phyloP scores from a whole-genome alignment of 2,329 filamentous ascomycete genomes.

The Xylaria polymorpha region DNA sequence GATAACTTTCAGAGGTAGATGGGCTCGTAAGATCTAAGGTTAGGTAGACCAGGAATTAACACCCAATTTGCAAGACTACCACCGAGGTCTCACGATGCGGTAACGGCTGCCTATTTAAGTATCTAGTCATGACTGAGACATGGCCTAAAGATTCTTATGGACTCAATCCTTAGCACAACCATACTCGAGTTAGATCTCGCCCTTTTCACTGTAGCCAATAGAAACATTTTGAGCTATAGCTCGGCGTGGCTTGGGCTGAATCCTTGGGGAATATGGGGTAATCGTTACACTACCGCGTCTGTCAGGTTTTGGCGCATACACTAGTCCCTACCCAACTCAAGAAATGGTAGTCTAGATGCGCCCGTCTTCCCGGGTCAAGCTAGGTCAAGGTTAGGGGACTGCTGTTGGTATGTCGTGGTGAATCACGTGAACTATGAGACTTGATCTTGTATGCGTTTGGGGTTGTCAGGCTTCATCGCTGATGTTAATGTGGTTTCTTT shows the following conservation, averaged over 20 bases:
- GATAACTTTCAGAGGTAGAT: neutral
- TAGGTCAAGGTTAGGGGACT: neutral
- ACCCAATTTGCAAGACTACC: neutral
- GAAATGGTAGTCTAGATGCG: neutral
- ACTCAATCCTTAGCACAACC: neutral
- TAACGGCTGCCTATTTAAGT: neutral
- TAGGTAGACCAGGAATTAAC: neutral
- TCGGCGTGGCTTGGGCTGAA: neutral
- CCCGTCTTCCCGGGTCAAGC: neutral
- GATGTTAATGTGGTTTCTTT: neutral
- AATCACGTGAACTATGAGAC: constrained; percentile 15
- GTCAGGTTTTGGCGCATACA: constrained; percentile 1
- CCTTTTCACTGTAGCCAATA: constrained; percentile 5
- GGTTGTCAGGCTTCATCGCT: neutral
- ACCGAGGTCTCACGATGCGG: neutral
- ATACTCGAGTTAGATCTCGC: neutral
- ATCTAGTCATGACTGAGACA: neutral
- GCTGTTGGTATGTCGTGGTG: neutral
- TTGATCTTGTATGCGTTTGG: neutral
- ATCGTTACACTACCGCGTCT: neutral
- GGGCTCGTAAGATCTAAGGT: neutral
- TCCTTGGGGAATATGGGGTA: constrained; percentile 27
- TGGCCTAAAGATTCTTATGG: neutral
- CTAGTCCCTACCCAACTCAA: neutral
- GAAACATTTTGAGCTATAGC: neutral